Evolutionary conservation across 306 rosid genomes (phyloP).

Genomic region (Castanea sativa): DNA sequence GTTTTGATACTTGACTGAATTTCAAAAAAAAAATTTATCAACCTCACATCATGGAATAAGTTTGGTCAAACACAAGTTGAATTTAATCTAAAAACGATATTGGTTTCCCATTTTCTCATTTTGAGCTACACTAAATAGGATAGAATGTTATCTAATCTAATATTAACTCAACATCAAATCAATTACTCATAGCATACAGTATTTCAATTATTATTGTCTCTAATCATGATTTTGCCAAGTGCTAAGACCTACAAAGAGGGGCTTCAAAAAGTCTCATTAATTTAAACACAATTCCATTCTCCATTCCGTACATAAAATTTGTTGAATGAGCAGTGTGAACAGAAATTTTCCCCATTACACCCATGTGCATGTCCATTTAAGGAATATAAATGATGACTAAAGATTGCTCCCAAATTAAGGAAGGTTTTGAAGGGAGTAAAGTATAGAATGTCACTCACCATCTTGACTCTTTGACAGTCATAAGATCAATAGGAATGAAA

Average conservation of each 20-base stretch:
- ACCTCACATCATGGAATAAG: not conserved
- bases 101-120: not conserved
- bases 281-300: not conserved
- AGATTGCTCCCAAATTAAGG: not conserved
- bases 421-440: not conserved
- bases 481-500: not conserved
- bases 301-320: not conserved
- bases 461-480: not conserved
- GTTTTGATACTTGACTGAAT: not conserved
- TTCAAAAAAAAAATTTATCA: not conserved
- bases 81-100: too few relatives aligned
- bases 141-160: too few relatives aligned
- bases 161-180: too few relatives aligned
- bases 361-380: not conserved
- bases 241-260: too few relatives aligned
- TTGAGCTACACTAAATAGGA: not conserved
- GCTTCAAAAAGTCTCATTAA: too few relatives aligned
- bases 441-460: not conserved
- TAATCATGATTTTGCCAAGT: too few relatives aligned
- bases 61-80: not conserved
- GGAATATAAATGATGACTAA: not conserved
- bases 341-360: not conserved
- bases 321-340: not conserved
- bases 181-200: too few relatives aligned
- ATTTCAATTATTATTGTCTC: too few relatives aligned